These are phyloP conservation scores for Conringia planisiliqua DNA, from an alignment of 345 rosid genomes.

Conservation along the genomic window DNA sequence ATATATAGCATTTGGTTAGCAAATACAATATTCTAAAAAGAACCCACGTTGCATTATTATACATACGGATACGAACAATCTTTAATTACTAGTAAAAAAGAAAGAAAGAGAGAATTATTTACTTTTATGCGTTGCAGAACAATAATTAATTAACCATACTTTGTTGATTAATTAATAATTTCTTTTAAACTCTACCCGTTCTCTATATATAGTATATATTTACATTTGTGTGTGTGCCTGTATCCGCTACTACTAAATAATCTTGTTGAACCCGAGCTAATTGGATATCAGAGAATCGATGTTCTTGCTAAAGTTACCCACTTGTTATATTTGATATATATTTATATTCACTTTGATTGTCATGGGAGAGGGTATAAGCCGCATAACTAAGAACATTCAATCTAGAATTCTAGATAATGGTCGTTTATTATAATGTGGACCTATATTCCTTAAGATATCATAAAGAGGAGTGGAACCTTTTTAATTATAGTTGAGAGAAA, in stretches of 20 bases:
- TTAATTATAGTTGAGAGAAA: slow-evolving; percentile 16
- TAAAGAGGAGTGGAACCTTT: slow-evolving; percentile 18
- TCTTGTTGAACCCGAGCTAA: background rate
- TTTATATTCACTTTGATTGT: slow-evolving; percentile 3
- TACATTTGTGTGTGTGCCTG: background rate
- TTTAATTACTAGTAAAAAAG: background rate
- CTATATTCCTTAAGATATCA: slow-evolving; percentile 1
- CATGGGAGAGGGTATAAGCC: slow-evolving; percentile 11
- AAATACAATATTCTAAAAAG: background rate
- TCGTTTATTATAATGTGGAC: background rate
- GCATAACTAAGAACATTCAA: slow-evolving; percentile 20
- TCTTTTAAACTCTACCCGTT: background rate
- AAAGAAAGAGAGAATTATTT: background rate
- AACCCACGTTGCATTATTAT: slow-evolving; percentile 12
- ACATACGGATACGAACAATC: slow-evolving; percentile 1
- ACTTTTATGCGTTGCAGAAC: background rate
- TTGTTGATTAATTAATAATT: slow-evolving; percentile 7
- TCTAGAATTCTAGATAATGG: slow-evolving; percentile 1
- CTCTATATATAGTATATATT: background rate
- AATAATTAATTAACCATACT: background rate
- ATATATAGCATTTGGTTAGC: background rate
- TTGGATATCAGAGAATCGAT: slow-evolving; percentile 17
- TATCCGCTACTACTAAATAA: background rate
- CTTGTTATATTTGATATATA: slow-evolving; percentile 16
- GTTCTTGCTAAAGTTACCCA: slow-evolving; percentile 20